Evolutionary conservation across 2,329 filamentous ascomycete species (phyloP).

Genomic region (Zasmidium citrigriseum): DNA sequence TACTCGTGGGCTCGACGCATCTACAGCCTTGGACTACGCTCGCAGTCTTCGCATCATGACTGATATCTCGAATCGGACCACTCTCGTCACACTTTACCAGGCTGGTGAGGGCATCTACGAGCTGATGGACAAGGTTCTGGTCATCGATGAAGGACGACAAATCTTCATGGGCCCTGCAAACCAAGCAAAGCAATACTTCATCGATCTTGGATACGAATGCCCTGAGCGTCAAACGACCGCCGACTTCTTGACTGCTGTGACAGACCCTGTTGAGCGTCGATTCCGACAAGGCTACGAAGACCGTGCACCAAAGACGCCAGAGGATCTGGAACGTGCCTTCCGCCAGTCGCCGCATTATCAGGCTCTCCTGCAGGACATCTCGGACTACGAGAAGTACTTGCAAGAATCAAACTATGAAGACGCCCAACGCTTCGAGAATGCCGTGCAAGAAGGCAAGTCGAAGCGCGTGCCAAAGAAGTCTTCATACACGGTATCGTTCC

Average conservation of each 20-base stretch:
- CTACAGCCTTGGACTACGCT: constrained; percentile 76
- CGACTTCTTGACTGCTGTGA: constrained; percentile 76
- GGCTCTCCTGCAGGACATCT: constrained; percentile 61
- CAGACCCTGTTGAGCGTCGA: constrained; percentile 69
- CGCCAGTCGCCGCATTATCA: constrained; percentile 63
- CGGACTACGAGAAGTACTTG: constrained; percentile 60
- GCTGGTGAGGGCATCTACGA: constrained; percentile 70
- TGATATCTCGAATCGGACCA: constrained; percentile 70
- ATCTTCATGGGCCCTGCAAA: constrained; percentile 65
- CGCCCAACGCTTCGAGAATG: constrained; percentile 62
- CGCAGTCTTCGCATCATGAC: constrained; percentile 79
- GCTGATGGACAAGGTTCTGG: constrained; percentile 77
- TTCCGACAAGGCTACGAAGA: constrained; percentile 67
- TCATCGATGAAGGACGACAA: constrained; percentile 72
- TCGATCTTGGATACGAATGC: constrained; percentile 63
- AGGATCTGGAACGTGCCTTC: constrained; percentile 70
- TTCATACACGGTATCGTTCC: constrained; percentile 74
- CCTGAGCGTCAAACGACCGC: constrained; percentile 68
- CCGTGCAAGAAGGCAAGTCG: constrained; percentile 67
- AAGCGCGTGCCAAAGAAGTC: constrained; percentile 66
- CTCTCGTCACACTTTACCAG: constrained; percentile 71
- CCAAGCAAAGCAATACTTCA: constrained; percentile 67
- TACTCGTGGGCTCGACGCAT: constrained; percentile 76
- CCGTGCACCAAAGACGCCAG: constrained; percentile 67
- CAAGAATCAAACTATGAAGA: constrained; percentile 59